Evolutionary conservation across 2,329 filamentous ascomycete species (phyloP).

Genomic region (Ilyonectria destructans): DNA sequence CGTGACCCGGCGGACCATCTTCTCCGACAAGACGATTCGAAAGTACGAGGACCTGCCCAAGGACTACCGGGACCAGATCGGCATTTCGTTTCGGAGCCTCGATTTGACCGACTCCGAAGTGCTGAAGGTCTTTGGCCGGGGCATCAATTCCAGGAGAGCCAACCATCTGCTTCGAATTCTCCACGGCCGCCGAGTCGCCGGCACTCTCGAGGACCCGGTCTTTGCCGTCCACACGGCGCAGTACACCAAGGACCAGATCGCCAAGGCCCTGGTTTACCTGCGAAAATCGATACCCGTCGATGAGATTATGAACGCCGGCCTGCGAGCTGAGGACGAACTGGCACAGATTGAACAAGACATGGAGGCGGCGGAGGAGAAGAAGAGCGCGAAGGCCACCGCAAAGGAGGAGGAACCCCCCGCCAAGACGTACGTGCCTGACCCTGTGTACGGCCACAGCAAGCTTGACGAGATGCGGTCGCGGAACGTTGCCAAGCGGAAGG

Average conservation of each 20-base stretch:
- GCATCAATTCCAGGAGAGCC: constrained; percentile 61
- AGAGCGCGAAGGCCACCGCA: constrained; percentile 39
- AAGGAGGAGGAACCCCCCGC: constrained; percentile 41
- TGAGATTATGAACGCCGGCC: constrained; percentile 73
- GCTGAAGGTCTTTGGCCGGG: constrained; percentile 65
- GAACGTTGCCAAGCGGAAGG: constrained; percentile 67
- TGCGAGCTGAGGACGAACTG: constrained; percentile 76
- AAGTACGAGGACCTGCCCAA: constrained; percentile 72
- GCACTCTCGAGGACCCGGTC: constrained; percentile 74
- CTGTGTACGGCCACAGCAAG: constrained; percentile 72
- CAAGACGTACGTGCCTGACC: constrained; percentile 56
- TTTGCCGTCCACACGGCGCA: constrained; percentile 64
- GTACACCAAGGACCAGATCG: constrained; percentile 61
- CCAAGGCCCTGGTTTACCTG: constrained; percentile 69
- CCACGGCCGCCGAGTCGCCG: constrained; percentile 76
- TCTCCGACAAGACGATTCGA: constrained; percentile 60
- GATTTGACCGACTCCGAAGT: constrained; percentile 68
- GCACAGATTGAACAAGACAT: constrained; percentile 64
- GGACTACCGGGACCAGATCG: constrained; percentile 69
- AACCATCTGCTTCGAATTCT: constrained; percentile 72
- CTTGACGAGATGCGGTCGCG: constrained; percentile 72
- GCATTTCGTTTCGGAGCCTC: constrained; percentile 67
- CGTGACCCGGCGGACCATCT: constrained; percentile 53
- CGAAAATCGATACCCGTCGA: constrained; percentile 70
- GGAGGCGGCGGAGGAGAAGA: constrained; percentile 45